phyloP scores from a whole-genome alignment of 2,329 filamentous ascomycete species.

The Boeremia lycopersici region DNA sequence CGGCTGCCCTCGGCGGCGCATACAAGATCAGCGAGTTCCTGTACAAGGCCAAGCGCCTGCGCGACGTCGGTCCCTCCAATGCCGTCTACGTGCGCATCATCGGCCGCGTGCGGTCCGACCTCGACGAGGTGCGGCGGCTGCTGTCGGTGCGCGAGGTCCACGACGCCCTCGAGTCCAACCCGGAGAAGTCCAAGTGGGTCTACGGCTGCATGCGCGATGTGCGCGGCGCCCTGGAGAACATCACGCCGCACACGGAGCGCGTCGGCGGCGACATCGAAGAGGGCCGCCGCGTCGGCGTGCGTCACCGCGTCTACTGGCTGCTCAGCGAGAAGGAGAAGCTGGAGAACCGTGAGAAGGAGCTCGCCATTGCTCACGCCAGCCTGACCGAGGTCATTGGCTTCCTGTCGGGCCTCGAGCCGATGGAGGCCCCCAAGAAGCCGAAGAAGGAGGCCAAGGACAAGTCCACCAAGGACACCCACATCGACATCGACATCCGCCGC shows the following conservation, averaged over 20 bases:
- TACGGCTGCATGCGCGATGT: conserved; percentile 45
- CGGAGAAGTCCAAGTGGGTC: conserved; percentile 48
- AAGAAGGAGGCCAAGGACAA: conserved; percentile 28
- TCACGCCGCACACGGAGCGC: conserved; percentile 45
- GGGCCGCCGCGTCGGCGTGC: conserved; percentile 44
- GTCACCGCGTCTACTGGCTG: conserved; percentile 47
- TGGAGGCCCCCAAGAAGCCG: conserved; percentile 28
- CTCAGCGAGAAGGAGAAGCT: conserved; percentile 50
- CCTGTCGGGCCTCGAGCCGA: conserved; percentile 43
- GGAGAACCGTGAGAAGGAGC: conserved; percentile 46
- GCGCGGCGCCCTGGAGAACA: conserved; percentile 46
- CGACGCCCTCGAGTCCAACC: conserved; percentile 45
- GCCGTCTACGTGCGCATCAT: conserved; percentile 49
- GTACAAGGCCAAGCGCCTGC: conserved; percentile 43
- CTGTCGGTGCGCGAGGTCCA: conserved; percentile 46
- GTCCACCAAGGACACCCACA: conserved; percentile 26
- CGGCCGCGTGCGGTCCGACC: conserved; percentile 44
- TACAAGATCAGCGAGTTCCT: conserved; percentile 49
- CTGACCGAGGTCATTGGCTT: conserved; percentile 45
- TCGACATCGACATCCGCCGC: conserved; percentile 41
- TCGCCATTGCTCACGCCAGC: conserved; percentile 41
- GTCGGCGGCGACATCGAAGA: conserved; percentile 43
- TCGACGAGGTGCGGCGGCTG: conserved; percentile 47
- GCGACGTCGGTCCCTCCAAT: conserved; percentile 46
- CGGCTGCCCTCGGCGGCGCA: conserved; percentile 43